A percentile compares a stretch with the other conserved stretches of the same genome.
Conservation (phyloP, 805 yeast genomes). For the Candida boleticola region DNA sequence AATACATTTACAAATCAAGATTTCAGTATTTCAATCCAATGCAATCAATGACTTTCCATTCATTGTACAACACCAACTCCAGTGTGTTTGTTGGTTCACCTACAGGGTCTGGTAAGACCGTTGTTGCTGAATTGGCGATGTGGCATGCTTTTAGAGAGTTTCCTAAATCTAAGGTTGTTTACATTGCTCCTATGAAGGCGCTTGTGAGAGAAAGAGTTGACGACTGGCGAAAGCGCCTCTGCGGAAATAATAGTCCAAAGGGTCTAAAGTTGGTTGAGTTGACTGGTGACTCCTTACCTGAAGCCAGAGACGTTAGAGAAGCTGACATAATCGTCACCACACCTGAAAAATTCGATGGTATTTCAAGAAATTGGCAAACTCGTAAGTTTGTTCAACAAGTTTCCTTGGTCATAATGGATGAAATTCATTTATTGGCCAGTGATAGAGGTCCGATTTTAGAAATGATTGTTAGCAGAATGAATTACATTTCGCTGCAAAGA, state of each 20-base stretch:
- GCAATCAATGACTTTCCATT: conserved; percentile 96
- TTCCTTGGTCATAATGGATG: conserved; percentile 80
- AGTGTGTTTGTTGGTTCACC: conserved; percentile 96
- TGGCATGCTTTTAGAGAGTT: conserved; percentile 91
- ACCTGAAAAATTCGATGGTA: conserved; percentile 86
- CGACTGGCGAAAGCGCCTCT: conserved; percentile 66
- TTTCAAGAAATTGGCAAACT: conserved; percentile 82
- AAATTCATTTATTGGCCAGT: conserved; percentile 77
- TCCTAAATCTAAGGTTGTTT: conserved; percentile 79
- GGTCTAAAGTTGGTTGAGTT: conserved; percentile 62
- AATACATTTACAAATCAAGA: conserved; percentile 60
- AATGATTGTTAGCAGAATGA: conserved; percentile 88
- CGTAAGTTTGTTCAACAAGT: conserved; percentile 73
- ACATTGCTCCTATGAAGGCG: conserved; percentile 90
- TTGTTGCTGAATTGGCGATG: conserved; percentile 94
- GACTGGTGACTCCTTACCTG: conserved; percentile 82
- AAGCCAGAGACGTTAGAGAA: conserved; percentile 57
- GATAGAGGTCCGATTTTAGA: conserved; percentile 86
- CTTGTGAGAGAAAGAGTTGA: conserved; percentile 79
- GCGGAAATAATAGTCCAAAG: conserved; percentile 33
- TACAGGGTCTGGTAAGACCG: conserved; percentile 97
- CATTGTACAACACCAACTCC: conserved; percentile 73
- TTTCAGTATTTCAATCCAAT: conserved; percentile 94
- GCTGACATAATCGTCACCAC: conserved; percentile 81
- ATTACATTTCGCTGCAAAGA: conserved; percentile 61